Percentiles rank a stretch among this genome's conserved stretches.
These are phyloP conservation scores for Sonneratia caseolaris DNA, from an alignment of 345 rosid genomes.

Conservation along the genomic window DNA sequence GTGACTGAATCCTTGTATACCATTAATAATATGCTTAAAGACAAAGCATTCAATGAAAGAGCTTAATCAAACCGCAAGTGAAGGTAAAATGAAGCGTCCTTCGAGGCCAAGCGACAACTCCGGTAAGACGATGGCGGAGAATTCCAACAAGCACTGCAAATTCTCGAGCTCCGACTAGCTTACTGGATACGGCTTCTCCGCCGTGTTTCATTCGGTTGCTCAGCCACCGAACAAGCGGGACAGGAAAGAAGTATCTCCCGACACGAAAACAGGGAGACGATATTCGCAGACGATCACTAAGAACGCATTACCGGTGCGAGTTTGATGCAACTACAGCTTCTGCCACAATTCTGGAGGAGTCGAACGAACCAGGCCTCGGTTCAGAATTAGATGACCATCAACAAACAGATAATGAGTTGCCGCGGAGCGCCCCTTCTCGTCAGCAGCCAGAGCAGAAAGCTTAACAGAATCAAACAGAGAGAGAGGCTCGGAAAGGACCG, in stretches of 20 bases:
- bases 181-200: too few species aligned
- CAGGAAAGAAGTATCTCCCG: neutral
- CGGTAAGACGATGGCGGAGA: too few species aligned
- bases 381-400: conserved; percentile 55
- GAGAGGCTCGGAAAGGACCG: neutral
- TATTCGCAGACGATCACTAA: neutral
- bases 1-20: neutral
- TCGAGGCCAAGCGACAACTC: neutral
- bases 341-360: neutral
- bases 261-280: neutral
- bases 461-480: too few species aligned
- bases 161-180: too few species aligned
- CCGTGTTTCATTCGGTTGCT: too few species aligned
- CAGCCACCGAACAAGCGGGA: too few species aligned
- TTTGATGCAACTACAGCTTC: neutral
- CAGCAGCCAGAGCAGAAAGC: neutral
- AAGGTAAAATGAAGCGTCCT: neutral
- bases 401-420: conserved; percentile 17
- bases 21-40: neutral
- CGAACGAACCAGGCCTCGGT: neutral
- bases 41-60: neutral
- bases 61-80: neutral
- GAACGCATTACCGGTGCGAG: neutral
- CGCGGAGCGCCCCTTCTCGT: neutral
- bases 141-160: too few species aligned